Conservation (phyloP, 2,329 filamentous ascomycete genomes). For the Intubia oerlemansii region DNA sequence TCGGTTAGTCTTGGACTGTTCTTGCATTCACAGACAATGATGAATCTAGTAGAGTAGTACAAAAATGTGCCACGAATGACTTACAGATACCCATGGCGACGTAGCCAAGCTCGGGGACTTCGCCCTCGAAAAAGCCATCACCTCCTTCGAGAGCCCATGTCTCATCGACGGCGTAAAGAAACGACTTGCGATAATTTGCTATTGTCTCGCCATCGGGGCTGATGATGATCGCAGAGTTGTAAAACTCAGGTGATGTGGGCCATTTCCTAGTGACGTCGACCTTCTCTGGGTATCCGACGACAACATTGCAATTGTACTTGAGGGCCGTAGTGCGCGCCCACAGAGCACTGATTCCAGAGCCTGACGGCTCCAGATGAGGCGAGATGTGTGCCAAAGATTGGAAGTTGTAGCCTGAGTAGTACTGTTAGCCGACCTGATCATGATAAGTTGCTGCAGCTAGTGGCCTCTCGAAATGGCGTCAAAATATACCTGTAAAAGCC, state of each 20-base stretch:
- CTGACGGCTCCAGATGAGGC: conserved; percentile 45
- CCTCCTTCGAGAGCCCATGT: conserved; percentile 36
- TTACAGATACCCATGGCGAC: conserved; percentile 38
- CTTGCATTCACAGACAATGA: too few species aligned
- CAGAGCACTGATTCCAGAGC: conserved; percentile 42
- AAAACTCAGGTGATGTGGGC: conserved; percentile 30
- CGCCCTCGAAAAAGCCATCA: conserved; percentile 25
- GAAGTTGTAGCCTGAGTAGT: conserved; percentile 50
- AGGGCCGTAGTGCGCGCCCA: conserved; percentile 50
- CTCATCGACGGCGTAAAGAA: conserved; percentile 38
- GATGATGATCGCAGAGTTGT: conserved; percentile 33
- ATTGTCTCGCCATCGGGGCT: conserved; percentile 36
- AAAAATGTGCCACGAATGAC: too few species aligned
- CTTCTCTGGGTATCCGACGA: conserved; percentile 55
- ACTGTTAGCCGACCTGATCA: too few species aligned
- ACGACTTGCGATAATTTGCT: conserved; percentile 38
- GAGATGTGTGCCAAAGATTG: conserved; percentile 42
- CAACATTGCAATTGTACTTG: conserved; percentile 44
- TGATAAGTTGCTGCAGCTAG: too few species aligned
- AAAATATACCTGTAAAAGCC: conserved; percentile 43
- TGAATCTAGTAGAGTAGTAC: too few species aligned
- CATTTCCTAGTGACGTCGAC: conserved; percentile 27
- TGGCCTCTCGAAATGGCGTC: too few species aligned
- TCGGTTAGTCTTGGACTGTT: too few species aligned
- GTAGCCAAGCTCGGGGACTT: conserved; percentile 25